Percentiles rank a stretch among this genome's conserved stretches.
phyloP scores from a whole-genome alignment of 2,329 filamentous ascomycete genomes.

The Claviceps monticola region DNA sequence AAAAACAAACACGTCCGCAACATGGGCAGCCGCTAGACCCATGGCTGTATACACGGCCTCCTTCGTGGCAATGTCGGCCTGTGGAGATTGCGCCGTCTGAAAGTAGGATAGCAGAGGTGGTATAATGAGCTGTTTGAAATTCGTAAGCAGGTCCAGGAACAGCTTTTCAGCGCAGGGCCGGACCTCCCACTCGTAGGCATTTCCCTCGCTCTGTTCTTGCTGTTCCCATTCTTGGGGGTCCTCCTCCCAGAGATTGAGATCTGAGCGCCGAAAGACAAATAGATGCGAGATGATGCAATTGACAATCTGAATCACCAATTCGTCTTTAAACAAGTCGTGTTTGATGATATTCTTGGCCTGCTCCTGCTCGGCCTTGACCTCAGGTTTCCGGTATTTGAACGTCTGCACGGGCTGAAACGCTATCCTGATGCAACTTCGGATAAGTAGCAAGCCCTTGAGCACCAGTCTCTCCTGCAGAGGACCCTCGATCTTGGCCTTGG shows the following conservation, averaged over 20 bases:
- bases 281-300: conserved; percentile 75
- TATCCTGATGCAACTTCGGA: conserved; percentile 74
- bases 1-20: conserved; percentile 68
- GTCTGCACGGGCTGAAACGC: conserved; percentile 67
- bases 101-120: conserved; percentile 75
- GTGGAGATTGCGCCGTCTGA: conserved; percentile 53
- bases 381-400: conserved; percentile 66
- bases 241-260: conserved; percentile 85
- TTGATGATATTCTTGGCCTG: conserved; percentile 58
- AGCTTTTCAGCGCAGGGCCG: conserved; percentile 87
- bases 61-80: conserved; percentile 63
- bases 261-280: conserved; percentile 72
- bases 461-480: conserved; percentile 65
- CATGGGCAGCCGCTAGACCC: conserved; percentile 66
- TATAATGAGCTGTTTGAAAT: conserved; percentile 72
- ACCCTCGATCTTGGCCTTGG: conserved; percentile 40
- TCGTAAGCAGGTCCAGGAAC: conserved; percentile 78
- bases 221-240: conserved; percentile 94
- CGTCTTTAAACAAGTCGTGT: conserved; percentile 57
- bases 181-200: conserved; percentile 85
- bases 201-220: conserved; percentile 69
- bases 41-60: conserved; percentile 92
- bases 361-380: conserved; percentile 64
- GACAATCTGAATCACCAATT: conserved; percentile 68
- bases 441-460: conserved; percentile 67